phyloP scores from a whole-genome alignment of 768 basidiomycete genomes.

The Nevesoporus exiguus region DNA sequence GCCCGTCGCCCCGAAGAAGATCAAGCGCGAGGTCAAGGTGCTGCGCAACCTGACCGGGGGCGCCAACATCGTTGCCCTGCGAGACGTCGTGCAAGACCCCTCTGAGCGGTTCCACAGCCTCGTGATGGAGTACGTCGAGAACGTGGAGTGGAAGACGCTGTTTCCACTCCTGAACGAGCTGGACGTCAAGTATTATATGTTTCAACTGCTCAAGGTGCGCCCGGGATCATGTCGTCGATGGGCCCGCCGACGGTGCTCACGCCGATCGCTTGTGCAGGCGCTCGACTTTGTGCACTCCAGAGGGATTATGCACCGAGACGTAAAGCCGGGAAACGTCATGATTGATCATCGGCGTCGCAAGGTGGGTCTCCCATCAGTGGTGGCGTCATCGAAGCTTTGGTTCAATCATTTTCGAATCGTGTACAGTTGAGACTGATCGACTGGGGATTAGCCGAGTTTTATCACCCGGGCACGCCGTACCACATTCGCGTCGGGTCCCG shows the following conservation, averaged over 20 bases:
- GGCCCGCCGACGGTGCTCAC: not conserved
- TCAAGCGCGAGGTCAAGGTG: constrained; percentile 74
- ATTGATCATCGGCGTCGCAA: constrained; percentile 61
- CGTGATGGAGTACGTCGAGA: constrained; percentile 67
- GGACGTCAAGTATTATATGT: constrained; percentile 66
- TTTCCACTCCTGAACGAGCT: constrained; percentile 56
- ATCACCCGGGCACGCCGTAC: constrained; percentile 65
- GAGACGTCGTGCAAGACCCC: constrained; percentile 69
- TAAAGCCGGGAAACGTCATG: constrained; percentile 72
- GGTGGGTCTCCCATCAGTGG: constrained; percentile 36
- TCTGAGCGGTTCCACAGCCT: constrained; percentile 60
- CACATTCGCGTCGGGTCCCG: constrained; percentile 70
- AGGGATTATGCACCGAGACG: constrained; percentile 70
- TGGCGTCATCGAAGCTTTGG: not conserved
- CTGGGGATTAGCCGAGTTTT: constrained; percentile 78
- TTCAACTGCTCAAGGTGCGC: constrained; percentile 56
- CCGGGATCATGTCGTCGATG: not conserved
- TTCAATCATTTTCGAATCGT: not conserved
- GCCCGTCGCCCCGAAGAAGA: constrained; percentile 63
- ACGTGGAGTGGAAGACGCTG: constrained; percentile 61
- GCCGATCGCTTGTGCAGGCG: constrained; percentile 33
- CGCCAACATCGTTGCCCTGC: constrained; percentile 61
- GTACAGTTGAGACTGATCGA: constrained; percentile 57
- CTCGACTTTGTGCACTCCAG: constrained; percentile 69
- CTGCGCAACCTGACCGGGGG: constrained; percentile 66